These are phyloP conservation scores for Mycena venus DNA, from an alignment of 768 basidiomycete species.

Conservation along the genomic window DNA sequence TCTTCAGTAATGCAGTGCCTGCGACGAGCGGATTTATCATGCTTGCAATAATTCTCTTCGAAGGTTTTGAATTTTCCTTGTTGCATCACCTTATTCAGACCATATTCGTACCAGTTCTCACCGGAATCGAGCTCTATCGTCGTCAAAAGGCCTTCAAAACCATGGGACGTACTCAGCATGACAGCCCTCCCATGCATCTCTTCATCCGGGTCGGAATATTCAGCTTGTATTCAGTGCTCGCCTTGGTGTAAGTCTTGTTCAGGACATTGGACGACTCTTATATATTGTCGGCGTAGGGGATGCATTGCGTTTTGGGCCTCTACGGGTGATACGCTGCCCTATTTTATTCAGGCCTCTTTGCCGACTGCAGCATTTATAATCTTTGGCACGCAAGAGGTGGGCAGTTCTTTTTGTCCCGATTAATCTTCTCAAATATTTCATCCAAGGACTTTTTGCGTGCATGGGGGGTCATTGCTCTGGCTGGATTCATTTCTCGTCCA, in stretches of 20 bases:
- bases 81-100: not conserved
- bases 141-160: conserved; percentile 1
- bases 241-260: conserved; percentile 1
- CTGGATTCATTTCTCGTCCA: not conserved
- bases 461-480: not conserved
- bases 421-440: not conserved
- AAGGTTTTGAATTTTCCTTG: not conserved
- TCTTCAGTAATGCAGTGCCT: not conserved
- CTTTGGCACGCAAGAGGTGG: conserved; percentile 11
- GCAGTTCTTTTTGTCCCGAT: not conserved
- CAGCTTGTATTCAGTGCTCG: conserved; percentile 6
- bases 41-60: not conserved
- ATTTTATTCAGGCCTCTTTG: conserved; percentile 11
- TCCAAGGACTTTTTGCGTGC: not conserved
- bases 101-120: not conserved
- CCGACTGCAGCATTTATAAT: conserved; percentile 13
- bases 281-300: not conserved
- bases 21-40: conserved; percentile 1
- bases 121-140: conserved; percentile 14
- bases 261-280: not conserved
- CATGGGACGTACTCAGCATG: not conserved
- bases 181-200: not conserved
- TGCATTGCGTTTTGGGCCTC: conserved; percentile 16
- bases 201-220: conserved; percentile 5
- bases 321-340: not conserved